Percentiles rank a stretch among this genome's conserved stretches.
Conservation (phyloP, 2,329 filamentous ascomycete species). For the Aschersonia sp. region DNA sequence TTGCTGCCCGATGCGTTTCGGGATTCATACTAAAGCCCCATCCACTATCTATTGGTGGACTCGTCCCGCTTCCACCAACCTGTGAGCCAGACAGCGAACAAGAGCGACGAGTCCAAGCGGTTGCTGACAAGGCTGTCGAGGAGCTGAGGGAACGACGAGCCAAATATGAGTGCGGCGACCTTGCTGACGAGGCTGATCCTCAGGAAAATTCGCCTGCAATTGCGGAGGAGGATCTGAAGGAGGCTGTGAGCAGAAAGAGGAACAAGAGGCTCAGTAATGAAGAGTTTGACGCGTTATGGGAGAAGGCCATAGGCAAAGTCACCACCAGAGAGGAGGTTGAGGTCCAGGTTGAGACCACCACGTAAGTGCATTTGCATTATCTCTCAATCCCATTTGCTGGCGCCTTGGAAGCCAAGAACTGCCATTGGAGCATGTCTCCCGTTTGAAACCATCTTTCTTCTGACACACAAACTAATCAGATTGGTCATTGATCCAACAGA, state of each 20-base stretch:
- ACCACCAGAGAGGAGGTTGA: slow-evolving; percentile 46
- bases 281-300: slow-evolving; percentile 86
- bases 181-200: slow-evolving; percentile 45
- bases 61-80: slow-evolving; percentile 74
- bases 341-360: slow-evolving; percentile 21
- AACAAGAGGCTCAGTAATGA: slow-evolving; percentile 71
- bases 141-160: slow-evolving; percentile 74
- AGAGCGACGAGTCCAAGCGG: slow-evolving; percentile 68
- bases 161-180: slow-evolving; percentile 77
- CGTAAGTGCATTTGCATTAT: slow-evolving; percentile 32
- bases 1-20: slow-evolving; percentile 65
- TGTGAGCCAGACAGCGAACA: slow-evolving; percentile 95
- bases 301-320: slow-evolving; percentile 58
- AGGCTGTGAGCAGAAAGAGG: slow-evolving; percentile 58
- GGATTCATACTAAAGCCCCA: slow-evolving; percentile 80
- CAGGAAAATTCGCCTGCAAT: slow-evolving; percentile 42
- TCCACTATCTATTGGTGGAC: slow-evolving; percentile 65
- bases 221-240: slow-evolving; percentile 61
- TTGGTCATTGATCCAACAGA: slow-evolving; percentile 58
- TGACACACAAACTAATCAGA: slow-evolving; percentile 76
- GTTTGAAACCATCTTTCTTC: slow-evolving; percentile 16
- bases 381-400: too few species aligned
- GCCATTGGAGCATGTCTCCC: neutral
- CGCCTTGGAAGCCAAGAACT: neutral
- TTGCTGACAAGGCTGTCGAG: slow-evolving; percentile 78